These are phyloP conservation scores for Penicillium diatomitis DNA, from an alignment of 495 filamentous ascomycete genomes.

Conservation along the genomic window DNA sequence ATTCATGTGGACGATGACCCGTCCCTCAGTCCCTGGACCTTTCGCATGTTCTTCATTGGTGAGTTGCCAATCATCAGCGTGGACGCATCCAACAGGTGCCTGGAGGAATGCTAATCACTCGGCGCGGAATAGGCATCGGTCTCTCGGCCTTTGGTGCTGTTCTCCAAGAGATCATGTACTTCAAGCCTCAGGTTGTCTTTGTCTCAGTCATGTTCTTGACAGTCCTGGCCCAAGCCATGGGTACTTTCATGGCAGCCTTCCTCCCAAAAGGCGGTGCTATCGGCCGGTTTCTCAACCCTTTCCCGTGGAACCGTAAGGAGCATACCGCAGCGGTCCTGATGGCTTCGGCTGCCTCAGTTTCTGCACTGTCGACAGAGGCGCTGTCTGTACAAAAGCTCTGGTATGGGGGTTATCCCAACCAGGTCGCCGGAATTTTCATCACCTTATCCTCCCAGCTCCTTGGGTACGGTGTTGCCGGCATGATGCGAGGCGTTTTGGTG, in stretches of 20 bases:
- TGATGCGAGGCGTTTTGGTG: slow-evolving; percentile 7
- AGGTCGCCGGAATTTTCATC: slow-evolving; percentile 28
- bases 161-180: slow-evolving; percentile 32
- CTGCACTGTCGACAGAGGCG: slow-evolving; percentile 22
- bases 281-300: slow-evolving; percentile 27
- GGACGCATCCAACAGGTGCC: not conserved
- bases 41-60: slow-evolving; percentile 25
- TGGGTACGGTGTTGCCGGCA: slow-evolving; percentile 28
- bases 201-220: slow-evolving; percentile 36
- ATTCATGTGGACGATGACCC: slow-evolving; percentile 27
- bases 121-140: slow-evolving; percentile 14
- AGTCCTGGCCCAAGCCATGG: slow-evolving; percentile 29
- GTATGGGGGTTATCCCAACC: slow-evolving; percentile 29
- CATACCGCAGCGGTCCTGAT: slow-evolving; percentile 36
- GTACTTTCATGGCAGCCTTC: slow-evolving; percentile 20
- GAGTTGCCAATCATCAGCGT: not conserved
- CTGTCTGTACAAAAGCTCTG: slow-evolving; percentile 37
- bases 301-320: slow-evolving; percentile 35
- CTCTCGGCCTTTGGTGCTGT: slow-evolving; percentile 23
- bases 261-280: slow-evolving; percentile 27
- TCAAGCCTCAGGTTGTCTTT: slow-evolving; percentile 36
- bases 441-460: slow-evolving; percentile 36
- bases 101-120: not conserved
- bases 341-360: slow-evolving; percentile 29
- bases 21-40: slow-evolving; percentile 19